Conservation (phyloP, 2,329 filamentous ascomycete genomes). For the Cladophialophora yegresii region DNA sequence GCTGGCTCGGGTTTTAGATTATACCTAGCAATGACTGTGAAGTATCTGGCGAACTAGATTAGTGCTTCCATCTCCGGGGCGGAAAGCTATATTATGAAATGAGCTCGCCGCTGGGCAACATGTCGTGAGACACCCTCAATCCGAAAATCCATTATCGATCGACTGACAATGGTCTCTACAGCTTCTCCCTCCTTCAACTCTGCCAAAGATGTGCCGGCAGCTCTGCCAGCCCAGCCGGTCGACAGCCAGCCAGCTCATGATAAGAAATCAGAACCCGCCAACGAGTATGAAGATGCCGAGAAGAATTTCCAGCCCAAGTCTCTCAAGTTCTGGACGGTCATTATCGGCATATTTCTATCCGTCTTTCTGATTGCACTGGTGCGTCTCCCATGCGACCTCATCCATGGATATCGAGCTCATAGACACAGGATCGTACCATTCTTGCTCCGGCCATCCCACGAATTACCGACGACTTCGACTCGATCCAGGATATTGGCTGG, state of each 20-base stretch:
- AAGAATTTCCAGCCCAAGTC: constrained; percentile 24
- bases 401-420: background rate
- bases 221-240: background rate
- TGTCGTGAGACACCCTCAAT: background rate
- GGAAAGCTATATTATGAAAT: background rate
- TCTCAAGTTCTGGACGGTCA: constrained; percentile 24
- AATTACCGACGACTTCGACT: constrained; percentile 53
- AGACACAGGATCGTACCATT: constrained; percentile 36
- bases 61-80: background rate
- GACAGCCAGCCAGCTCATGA: background rate
- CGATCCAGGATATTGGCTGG: constrained; percentile 52
- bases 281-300: constrained; percentile 28
- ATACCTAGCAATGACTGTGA: background rate
- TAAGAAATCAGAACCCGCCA: background rate
- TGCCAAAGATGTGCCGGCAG: background rate
- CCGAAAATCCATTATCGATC: background rate
- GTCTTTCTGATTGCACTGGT: constrained; percentile 5
- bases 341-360: constrained; percentile 3
- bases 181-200: background rate
- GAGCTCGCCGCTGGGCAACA: background rate
- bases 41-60: background rate
- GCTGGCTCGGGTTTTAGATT: background rate
- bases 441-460: constrained; percentile 52
- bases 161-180: background rate
- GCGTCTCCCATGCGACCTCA: background rate